Conservation (phyloP, 805 yeast species). For the Kazachstania kunashirensis region DNA sequence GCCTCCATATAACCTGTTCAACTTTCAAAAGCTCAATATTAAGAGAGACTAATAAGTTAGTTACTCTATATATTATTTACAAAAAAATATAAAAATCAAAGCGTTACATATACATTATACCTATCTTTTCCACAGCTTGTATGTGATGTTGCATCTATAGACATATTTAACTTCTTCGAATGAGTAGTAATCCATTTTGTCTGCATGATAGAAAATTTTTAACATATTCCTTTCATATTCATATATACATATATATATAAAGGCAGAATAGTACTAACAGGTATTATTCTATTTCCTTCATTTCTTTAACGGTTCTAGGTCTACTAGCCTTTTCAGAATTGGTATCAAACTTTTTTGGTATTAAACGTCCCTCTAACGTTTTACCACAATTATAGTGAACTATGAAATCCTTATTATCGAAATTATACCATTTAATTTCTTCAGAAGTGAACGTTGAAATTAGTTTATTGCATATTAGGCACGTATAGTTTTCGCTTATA, state of each 20-base stretch:
- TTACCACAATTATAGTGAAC: slow-evolving; percentile 26
- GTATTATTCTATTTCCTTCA: neutral
- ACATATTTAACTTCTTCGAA: too few relatives aligned
- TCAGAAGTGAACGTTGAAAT: slow-evolving; percentile 15
- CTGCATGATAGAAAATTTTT: neutral
- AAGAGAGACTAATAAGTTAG: too few relatives aligned
- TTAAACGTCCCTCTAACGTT: slow-evolving; percentile 12
- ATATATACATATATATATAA: neutral
- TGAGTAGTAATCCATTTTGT: too few relatives aligned
- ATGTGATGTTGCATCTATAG: too few relatives aligned
- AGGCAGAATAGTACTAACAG: too few relatives aligned
- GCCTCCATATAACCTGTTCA: slow-evolving; percentile 37
- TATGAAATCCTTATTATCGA: slow-evolving; percentile 10
- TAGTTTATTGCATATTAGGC: slow-evolving; percentile 47
- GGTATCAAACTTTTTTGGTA: slow-evolving; percentile 3
- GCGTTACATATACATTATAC: too few relatives aligned
- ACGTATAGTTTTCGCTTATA: slow-evolving; percentile 38
- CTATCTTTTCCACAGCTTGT: too few relatives aligned
- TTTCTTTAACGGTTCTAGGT: neutral
- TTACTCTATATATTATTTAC: too few relatives aligned
- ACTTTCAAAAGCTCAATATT: too few relatives aligned
- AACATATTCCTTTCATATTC: neutral
- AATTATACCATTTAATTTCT: slow-evolving; percentile 12
- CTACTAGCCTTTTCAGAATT: slow-evolving; percentile 5
- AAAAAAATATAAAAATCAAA: too few relatives aligned